Evolutionary conservation across 305 asterid species (phyloP).

Genomic region (Solanum chacoense): DNA sequence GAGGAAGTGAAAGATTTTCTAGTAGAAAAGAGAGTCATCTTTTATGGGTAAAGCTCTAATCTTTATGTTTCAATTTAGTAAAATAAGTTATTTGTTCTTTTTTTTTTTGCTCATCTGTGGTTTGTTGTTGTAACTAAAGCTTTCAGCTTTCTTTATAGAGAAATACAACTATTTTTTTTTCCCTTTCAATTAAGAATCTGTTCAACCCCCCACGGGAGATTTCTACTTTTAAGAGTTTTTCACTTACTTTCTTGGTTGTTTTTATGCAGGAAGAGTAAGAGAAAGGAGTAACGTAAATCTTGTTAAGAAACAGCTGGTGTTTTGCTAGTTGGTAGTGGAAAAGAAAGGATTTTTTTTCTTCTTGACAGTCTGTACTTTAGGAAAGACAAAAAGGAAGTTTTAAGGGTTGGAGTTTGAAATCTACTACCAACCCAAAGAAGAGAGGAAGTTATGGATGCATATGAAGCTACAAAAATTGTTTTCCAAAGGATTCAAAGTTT

Average conservation of each 20-base stretch:
- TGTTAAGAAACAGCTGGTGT: constrained; percentile 6
- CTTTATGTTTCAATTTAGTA: constrained; percentile 7
- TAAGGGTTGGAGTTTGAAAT: constrained; percentile 33
- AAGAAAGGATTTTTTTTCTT: neutral
- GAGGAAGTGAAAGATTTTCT: neutral
- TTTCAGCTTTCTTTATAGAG: constrained; percentile 23
- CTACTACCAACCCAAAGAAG: constrained; percentile 16
- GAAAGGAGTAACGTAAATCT: constrained; percentile 25
- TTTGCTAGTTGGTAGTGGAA: constrained; percentile 16
- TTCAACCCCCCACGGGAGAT: constrained; percentile 16
- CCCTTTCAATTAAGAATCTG: constrained; percentile 6
- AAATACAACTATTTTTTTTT: constrained; percentile 17
- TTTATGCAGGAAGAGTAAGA: constrained; percentile 39
- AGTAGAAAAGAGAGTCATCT: constrained; percentile 13
- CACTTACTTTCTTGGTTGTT: constrained; percentile 14
- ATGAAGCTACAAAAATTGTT: constrained; percentile 71
- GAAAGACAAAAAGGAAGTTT: constrained; percentile 16
- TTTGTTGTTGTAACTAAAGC: neutral
- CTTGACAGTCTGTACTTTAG: constrained; percentile 15
- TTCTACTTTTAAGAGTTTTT: neutral
- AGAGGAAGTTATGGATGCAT: constrained; percentile 43
- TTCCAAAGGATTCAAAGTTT: constrained; percentile 50
- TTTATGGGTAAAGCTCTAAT: constrained; percentile 23
- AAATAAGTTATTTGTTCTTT: neutral
- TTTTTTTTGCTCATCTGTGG: neutral